Evolutionary conservation across 768 basidiomycete genomes (phyloP), one percentile per base, ranked within the genome.

Genomic region (Agaricus blazei): DNA sequence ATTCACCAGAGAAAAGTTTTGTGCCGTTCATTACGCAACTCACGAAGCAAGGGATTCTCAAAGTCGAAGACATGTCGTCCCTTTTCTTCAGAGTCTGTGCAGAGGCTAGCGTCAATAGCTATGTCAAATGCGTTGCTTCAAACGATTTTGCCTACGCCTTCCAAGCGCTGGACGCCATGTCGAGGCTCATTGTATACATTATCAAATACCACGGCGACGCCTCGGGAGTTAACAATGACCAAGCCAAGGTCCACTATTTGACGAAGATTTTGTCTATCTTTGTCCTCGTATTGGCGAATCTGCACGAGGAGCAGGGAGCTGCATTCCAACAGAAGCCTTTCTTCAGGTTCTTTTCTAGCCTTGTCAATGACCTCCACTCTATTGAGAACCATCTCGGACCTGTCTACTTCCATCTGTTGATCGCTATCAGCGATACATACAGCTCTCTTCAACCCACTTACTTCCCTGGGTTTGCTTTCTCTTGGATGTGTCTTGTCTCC

Each of bases 201-300:
- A 94, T 98, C 82, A 98, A 98, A 75, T 98, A 98, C 68, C 96
- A 98, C 62, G 97, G 95, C 9, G 97, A 99, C 72, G 91, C 94
- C 27, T 85, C 88, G 11, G 93, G 91, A 9, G 79, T 91, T 56
- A 91, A 94, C 70, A 93, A 92, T 63, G 94, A 96, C 62, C 88
- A 93, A 63, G 93, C 94, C 15, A 97, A 97, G 69, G 91, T 95
- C 11, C 91, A 96, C 68, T 98, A 98, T 72, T 76, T 97, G 63
- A 93, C 92, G 51, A 98, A 98, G 74, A 98, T 98, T 57, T 73
- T 99, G 56, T 96, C 96, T 11, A 98, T 98, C 70, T 90, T 97
- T 68, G 93, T 98, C 28, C 84, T 98, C 57, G 94, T 98, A 9
- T 75, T 99, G 54, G 93, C 97, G 58, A 93, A 93, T 63, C 80